Conservation (phyloP, 75 land plant genomes). For the Cunninghamia lanceolata region DNA sequence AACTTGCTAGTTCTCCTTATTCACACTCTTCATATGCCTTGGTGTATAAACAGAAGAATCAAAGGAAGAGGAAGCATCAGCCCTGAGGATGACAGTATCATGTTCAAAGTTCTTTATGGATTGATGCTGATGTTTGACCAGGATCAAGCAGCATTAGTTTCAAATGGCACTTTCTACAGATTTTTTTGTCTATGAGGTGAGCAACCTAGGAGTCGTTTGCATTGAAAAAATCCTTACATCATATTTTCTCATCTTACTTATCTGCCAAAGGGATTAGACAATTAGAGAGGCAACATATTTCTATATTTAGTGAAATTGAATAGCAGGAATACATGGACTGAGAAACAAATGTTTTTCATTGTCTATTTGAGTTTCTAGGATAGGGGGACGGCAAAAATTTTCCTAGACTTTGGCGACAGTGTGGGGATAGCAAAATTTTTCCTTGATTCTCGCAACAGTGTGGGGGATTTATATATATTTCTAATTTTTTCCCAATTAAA, state of each 20-base stretch:
- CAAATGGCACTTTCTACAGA: background rate
- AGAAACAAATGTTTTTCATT: background rate
- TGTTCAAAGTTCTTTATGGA: background rate
- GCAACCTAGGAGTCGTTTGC: background rate
- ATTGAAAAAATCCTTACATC: background rate
- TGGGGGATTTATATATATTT: background rate
- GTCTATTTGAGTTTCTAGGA: background rate
- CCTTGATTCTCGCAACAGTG: too few relatives aligned
- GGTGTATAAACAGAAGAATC: conserved; percentile 36
- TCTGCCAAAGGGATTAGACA: background rate
- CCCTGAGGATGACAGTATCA: background rate
- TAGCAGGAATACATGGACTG: background rate
- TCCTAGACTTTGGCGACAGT: too few relatives aligned
- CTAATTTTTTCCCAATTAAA: too few relatives aligned
- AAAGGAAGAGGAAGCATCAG: conserved; percentile 30
- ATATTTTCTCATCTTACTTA: background rate
- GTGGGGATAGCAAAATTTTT: too few relatives aligned
- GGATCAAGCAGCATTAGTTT: background rate
- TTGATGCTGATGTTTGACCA: background rate
- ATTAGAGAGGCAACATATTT: background rate
- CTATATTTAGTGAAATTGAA: background rate
- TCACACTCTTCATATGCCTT: conserved; percentile 28
- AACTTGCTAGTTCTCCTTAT: conserved; percentile 64
- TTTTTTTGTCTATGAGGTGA: background rate
- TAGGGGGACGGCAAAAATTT: background rate